Evolutionary conservation across 805 yeast genomes (phyloP).

Genomic region (Wickerhamiella australiensis): DNA sequence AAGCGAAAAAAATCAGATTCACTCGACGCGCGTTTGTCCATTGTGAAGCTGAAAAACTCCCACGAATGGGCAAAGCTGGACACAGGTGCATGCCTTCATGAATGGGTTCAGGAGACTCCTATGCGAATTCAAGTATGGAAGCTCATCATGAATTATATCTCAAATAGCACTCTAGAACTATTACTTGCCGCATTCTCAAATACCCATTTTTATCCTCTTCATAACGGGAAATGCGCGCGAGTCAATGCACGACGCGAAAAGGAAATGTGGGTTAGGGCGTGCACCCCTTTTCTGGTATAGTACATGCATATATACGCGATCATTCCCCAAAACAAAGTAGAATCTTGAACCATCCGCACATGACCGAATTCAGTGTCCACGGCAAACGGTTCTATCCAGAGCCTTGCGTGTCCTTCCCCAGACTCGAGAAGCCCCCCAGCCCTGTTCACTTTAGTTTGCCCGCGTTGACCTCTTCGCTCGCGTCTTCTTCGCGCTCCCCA

Average conservation of each 20-base stretch:
- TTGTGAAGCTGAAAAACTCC: no score
- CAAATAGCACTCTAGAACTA: no score
- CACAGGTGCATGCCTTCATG: no score
- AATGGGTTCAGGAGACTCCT: no score
- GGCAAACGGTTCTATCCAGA: conserved; percentile 11
- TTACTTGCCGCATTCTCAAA: no score
- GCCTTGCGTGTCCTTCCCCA: conserved; percentile 7
- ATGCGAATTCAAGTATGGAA: no score
- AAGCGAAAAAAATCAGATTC: no score
- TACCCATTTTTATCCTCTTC: background rate
- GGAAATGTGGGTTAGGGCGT: conserved; percentile 1
- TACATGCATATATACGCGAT: conserved; percentile 9
- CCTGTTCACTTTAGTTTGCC: conserved; percentile 8
- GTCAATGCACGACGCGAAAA: conserved; percentile 7
- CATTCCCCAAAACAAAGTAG: background rate
- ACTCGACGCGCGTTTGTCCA: no score
- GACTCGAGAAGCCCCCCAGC: conserved; percentile 8
- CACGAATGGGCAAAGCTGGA: no score
- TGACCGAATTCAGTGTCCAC: conserved; percentile 6
- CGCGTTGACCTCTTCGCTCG: conserved; percentile 1
- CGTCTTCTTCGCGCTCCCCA: conserved; percentile 5
- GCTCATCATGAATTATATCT: no score
- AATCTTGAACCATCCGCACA: background rate
- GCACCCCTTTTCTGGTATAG: background rate
- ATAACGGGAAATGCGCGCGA: background rate